Evolutionary conservation across 2,329 filamentous ascomycete genomes (phyloP), one percentile per base, ranked within the genome.

Genomic region (Alternaria sp.): DNA sequence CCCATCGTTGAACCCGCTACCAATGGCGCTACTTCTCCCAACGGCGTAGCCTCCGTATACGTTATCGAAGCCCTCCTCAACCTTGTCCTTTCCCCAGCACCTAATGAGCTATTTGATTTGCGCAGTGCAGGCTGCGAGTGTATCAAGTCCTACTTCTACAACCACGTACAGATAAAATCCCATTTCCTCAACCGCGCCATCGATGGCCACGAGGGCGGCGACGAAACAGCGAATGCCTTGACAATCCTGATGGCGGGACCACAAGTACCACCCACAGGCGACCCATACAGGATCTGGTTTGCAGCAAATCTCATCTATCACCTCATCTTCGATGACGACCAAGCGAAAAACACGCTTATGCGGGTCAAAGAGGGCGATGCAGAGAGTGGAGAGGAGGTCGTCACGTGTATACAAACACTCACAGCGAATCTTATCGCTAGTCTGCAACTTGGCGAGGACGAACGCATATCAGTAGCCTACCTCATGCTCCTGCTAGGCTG

Each of bases 11-110:
- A 84, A 34, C 68, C 74, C 42, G 39, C 70, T 54, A 65, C 81
- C 60, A 82, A 80, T 32, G 79, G 82, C 46, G 70, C 75, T 22
- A 69, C 80, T 76, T 62, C 69, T 7, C 70, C 78, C 5, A 87
- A 88, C 61, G 84, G 83, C n/a, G 78, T 84, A 9, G 80, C 84
- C 14, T 86, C 87, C 57, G 88, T 94, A 34, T 97, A 96, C 78
- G 93, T 99, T 30, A 97, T 99, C 71, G 94, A 98, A 77, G 95
- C 92, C 1, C 83, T 99, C 18, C 83, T 99, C 48, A 93, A 97
- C 68, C 82, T 97, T 43, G 89, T 91, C 0, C 82, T 99, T 8
- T 89, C 89, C 57, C 83, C 90, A 22, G 85, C 89, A 30, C 82
- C 89, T 0, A 80, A 87, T 20, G 85, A 89, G 53, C 84, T 91